A percentile compares a stretch with the other conserved stretches of the same genome.
These are phyloP conservation scores for Chamaecyparis obtusa DNA, from an alignment of 75 land plant species.

Conservation along the genomic window DNA sequence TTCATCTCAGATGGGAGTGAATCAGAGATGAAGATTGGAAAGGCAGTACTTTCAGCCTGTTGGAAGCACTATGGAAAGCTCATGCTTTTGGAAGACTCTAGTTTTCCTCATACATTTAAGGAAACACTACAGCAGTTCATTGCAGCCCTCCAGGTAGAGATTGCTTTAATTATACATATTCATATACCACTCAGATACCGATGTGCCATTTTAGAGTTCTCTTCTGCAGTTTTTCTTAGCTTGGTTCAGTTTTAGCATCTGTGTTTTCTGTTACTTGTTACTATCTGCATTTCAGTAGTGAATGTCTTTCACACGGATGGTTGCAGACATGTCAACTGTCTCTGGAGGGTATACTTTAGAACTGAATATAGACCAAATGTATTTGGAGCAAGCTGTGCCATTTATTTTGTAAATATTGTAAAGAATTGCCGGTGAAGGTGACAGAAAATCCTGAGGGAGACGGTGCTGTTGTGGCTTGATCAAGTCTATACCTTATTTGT, in stretches of 20 bases:
- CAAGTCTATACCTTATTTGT: background rate
- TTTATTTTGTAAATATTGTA: background rate
- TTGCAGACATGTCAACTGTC: background rate
- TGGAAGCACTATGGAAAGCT: constrained; percentile 71
- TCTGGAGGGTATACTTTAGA: background rate
- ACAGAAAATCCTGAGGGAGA: background rate
- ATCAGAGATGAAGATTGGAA: constrained; percentile 31
- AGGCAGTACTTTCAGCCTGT: constrained; percentile 55
- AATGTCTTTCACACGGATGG: background rate
- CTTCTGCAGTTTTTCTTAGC: background rate
- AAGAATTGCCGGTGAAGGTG: background rate
- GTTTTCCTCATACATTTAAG: constrained; percentile 29
- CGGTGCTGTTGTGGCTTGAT: background rate
- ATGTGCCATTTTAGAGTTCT: background rate
- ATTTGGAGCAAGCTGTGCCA: background rate
- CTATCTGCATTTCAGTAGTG: background rate
- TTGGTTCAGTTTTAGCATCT: background rate
- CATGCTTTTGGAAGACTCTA: constrained; percentile 47
- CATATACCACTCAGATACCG: background rate
- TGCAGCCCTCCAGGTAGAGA: constrained; percentile 61
- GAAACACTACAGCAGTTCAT: constrained; percentile 56
- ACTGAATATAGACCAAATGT: background rate
- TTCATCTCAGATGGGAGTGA: constrained; percentile 23
- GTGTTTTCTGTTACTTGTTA: background rate
- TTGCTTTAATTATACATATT: background rate